Percentiles rank a stretch among this genome's conserved stretches.
These are phyloP conservation scores for Colletotrichum cordylinicola DNA, from an alignment of 2,329 filamentous ascomycete genomes.

Conservation along the genomic window DNA sequence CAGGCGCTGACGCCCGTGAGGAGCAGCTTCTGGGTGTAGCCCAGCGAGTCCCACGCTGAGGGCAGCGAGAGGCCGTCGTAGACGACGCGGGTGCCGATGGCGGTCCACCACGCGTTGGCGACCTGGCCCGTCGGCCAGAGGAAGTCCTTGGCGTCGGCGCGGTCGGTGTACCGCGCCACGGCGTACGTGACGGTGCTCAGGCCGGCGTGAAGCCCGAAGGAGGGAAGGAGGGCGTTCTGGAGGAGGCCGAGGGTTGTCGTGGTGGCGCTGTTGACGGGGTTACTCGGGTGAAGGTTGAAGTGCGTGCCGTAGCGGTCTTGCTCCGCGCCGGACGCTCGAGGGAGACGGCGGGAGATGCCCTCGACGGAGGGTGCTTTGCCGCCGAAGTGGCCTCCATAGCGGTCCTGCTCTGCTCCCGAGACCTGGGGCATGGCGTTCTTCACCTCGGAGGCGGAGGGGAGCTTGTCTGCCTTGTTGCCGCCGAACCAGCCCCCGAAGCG, in stretches of 20 bases:
- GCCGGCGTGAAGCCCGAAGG: conserved; percentile 56
- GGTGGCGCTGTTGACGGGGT: conserved; percentile 20
- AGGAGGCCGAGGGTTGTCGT: conserved; percentile 51
- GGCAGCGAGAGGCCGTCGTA: conserved; percentile 49
- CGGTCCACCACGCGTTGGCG: conserved; percentile 65
- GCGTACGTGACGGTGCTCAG: conserved; percentile 58
- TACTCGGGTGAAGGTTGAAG: conserved; percentile 20
- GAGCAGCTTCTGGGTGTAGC: conserved; percentile 60
- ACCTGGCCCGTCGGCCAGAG: conserved; percentile 62
- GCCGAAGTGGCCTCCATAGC: conserved; percentile 12
- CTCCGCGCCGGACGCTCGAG: conserved; percentile 15
- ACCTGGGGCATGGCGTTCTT: not conserved
- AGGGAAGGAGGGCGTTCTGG: conserved; percentile 58
- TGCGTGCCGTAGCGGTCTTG: conserved; percentile 28
- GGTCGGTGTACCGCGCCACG: conserved; percentile 54
- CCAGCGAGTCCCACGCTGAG: conserved; percentile 51
- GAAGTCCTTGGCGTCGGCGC: conserved; percentile 66
- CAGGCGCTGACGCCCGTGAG: conserved; percentile 62
- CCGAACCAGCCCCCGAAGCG: conserved; percentile 23
- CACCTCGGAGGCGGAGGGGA: conserved; percentile 24
- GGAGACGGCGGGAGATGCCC: conserved; percentile 1
- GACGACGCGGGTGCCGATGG: conserved; percentile 56
- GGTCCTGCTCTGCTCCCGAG: conserved; percentile 20
- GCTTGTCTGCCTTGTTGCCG: conserved; percentile 7
- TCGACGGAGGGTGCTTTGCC: conserved; percentile 3